Percentiles rank a stretch among this genome's conserved stretches.
These are phyloP conservation scores for Saturnispora silvae DNA, from an alignment of 805 yeast species.

Conservation along the genomic window DNA sequence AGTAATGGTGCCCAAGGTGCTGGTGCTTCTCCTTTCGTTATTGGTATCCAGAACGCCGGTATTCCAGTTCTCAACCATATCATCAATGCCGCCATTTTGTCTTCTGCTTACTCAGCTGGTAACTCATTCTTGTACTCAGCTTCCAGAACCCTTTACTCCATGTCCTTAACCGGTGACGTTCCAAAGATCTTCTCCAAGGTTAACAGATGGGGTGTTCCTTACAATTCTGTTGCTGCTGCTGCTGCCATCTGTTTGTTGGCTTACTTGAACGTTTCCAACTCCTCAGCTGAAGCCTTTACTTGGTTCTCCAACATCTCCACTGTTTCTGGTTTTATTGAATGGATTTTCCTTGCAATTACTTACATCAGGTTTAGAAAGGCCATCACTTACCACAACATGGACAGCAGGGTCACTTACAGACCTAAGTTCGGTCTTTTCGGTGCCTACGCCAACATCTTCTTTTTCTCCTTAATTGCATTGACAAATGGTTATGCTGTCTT, in stretches of 20 bases:
- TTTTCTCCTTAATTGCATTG: constrained; percentile 39
- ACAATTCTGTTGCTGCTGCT: constrained; percentile 40
- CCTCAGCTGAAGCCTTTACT: constrained; percentile 49
- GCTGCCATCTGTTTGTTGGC: constrained; percentile 43
- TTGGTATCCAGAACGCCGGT: constrained; percentile 63
- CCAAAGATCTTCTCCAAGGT: constrained; percentile 55
- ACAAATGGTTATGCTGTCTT: constrained; percentile 53
- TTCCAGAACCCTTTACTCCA: constrained; percentile 63
- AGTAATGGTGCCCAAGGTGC: constrained; percentile 47
- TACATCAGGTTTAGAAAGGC: constrained; percentile 60
- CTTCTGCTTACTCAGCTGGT: constrained; percentile 50
- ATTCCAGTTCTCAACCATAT: constrained; percentile 65
- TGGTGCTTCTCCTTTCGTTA: constrained; percentile 78
- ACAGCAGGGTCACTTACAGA: constrained; percentile 47
- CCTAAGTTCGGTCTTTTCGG: constrained; percentile 48
- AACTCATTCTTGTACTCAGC: constrained; percentile 67
- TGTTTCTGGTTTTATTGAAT: constrained; percentile 56
- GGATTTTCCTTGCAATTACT: constrained; percentile 46
- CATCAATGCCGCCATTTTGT: constrained; percentile 60
- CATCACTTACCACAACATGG: constrained; percentile 36
- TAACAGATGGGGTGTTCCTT: constrained; percentile 61
- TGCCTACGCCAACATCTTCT: constrained; percentile 36
- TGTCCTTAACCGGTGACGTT: constrained; percentile 66
- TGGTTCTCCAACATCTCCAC: constrained; percentile 62
- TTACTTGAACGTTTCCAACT: constrained; percentile 52